Conservation (phyloP, 2,329 filamentous ascomycete species). For the Colletotrichum godetiae region DNA sequence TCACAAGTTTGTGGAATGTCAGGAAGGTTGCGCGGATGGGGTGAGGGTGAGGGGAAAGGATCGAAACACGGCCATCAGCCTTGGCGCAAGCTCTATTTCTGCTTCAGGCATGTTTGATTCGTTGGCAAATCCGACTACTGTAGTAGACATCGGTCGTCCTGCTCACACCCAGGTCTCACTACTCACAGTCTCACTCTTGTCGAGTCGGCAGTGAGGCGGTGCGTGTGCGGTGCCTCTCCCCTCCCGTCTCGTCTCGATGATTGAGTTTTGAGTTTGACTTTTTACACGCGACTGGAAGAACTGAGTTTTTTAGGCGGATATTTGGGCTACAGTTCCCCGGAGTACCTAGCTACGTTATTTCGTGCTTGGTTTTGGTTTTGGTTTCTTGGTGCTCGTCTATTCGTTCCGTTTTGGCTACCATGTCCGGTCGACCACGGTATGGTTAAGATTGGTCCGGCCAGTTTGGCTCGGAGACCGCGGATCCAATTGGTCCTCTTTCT, state of each 20-base stretch:
- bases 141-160: neutral
- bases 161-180: neutral
- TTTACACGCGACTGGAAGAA: neutral
- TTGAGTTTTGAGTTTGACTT: neutral
- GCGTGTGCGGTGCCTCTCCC: neutral
- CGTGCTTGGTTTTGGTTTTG: neutral
- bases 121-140: constrained; percentile 4
- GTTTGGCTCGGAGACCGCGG: too few species aligned
- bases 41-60: constrained; percentile 6
- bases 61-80: constrained; percentile 26
- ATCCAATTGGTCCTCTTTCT: too few species aligned
- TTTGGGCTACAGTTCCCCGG: neutral
- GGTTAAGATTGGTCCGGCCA: too few species aligned
- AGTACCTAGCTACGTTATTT: neutral
- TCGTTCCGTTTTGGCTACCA: neutral
- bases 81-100: constrained; percentile 32
- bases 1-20: constrained; percentile 16
- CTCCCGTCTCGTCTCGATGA: neutral
- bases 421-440: neutral
- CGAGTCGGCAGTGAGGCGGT: neutral
- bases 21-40: neutral
- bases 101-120: constrained; percentile 14
- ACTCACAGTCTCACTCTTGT: neutral
- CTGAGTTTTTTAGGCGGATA: neutral
- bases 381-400: neutral